These are phyloP conservation scores for Candida ipomoeae DNA, from an alignment of 805 yeast species.

Conservation along the genomic window DNA sequence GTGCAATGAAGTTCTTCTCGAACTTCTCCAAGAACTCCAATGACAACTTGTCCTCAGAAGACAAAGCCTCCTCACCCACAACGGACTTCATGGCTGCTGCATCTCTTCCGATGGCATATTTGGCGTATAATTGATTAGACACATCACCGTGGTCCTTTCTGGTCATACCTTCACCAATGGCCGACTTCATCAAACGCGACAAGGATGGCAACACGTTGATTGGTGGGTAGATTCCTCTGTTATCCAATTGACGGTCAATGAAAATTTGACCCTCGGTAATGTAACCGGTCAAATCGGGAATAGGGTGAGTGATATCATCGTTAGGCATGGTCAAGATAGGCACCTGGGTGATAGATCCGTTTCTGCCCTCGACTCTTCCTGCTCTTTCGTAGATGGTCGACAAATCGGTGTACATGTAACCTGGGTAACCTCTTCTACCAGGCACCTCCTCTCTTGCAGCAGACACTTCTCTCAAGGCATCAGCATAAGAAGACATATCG, in stretches of 20 bases:
- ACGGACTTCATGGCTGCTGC: constrained; percentile 99
- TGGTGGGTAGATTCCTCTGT: constrained; percentile 98
- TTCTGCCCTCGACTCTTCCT: constrained; percentile 99
- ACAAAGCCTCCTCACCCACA: constrained; percentile 98
- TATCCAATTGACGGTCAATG: constrained; percentile 91
- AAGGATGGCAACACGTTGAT: constrained; percentile 96
- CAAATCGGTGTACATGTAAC: constrained; percentile 99
- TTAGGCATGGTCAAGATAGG: constrained; percentile 99
- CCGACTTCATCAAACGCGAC: constrained; percentile 97
- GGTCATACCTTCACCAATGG: constrained; percentile 99
- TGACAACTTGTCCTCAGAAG: constrained; percentile 95
- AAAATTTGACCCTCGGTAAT: constrained; percentile 99
- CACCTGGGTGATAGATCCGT: constrained; percentile 98
- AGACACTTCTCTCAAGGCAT: constrained; percentile 98
- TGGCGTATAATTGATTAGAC: constrained; percentile 97
- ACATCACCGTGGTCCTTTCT: constrained; percentile 99
- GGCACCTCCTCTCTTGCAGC: constrained; percentile 99
- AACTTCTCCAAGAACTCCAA: constrained; percentile 97
- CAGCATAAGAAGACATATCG: constrained; percentile 99
- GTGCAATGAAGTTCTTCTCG: constrained; percentile 90
- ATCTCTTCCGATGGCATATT: constrained; percentile 99
- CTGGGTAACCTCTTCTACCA: constrained; percentile 99
- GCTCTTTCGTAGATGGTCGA: constrained; percentile 99
- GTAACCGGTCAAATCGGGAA: constrained; percentile 99
- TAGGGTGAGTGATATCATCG: constrained; percentile 99